Base-by-base conservation (phyloP, 2,329 filamentous ascomycete species). In the Ceratocystiopsis brevicomis region DNA sequence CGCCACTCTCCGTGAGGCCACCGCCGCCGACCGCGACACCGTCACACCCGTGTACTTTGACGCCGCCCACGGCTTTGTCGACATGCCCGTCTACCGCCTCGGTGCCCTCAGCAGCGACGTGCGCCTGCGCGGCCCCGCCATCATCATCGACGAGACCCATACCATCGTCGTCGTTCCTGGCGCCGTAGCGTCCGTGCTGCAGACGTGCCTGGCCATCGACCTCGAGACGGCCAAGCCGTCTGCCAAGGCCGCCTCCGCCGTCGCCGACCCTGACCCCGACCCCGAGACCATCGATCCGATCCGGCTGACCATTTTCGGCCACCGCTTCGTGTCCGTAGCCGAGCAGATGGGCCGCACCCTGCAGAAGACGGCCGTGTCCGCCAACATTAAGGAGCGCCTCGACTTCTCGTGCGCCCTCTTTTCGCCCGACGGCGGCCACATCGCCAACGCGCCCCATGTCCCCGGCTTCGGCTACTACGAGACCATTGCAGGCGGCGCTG, bases 171-270 rank as follows among this genome's bases (percentile, higher is more conserved):
- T 95, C 1, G 82, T 81, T 0, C 87, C 87, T 0, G 72, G 72
- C 21, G 73, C 84, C 2, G 74, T 74, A 16, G 87, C 86, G 0
- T 60, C 86, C 19, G 67, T 93, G 18, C 76, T 93, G n/a, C 69
- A 85, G 47, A 92, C 84, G 0, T 87, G 94, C 53, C 83, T 95
- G 9, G 71, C 95, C 10, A 87, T 95, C 54, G 84, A 93, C 49
- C 71, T 90, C 34, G 73, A 78, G 5, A 56, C 59, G 43, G 53
- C 57, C 38, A 15, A n/a, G 14, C 17, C 21, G 12, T 35, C 18
- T 18, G 25, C 36, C 14, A n/a, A 37, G 11, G 16, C 40, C 13
- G 33, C 13, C 33, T 15, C 33, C 6, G 33, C 12, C 13, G 15
- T 8, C 11, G 15, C 13, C 33, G 54, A 60, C 44, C 54, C 57